phyloP scores from a whole-genome alignment of 1,284 basidiomycete genomes.

The Tremellales sp. region DNA sequence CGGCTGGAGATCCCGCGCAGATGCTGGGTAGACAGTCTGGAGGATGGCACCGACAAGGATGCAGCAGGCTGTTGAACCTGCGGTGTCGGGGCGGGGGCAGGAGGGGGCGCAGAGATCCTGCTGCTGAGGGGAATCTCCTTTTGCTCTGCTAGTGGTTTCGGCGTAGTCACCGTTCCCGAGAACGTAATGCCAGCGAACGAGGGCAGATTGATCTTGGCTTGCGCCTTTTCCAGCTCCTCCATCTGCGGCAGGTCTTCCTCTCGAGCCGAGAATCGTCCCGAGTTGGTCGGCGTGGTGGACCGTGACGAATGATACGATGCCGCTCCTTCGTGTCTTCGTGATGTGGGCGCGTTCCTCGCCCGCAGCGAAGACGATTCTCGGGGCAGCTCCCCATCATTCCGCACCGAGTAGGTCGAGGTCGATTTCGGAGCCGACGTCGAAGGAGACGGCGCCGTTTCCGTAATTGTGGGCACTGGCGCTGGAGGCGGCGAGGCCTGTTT shows the following conservation, averaged over 20 bases:
- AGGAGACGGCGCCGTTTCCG: slow-evolving; percentile 42
- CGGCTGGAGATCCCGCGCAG: slow-evolving; percentile 26
- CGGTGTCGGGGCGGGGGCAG: neutral
- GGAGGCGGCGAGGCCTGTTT: slow-evolving; percentile 9
- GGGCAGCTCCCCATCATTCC: slow-evolving; percentile 24
- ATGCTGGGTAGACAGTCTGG: no score
- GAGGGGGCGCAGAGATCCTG: neutral
- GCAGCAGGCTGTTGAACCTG: slow-evolving; percentile 1
- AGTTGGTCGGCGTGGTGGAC: slow-evolving; percentile 27
- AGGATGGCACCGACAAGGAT: slow-evolving; percentile 6
- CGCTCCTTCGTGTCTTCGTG: slow-evolving; percentile 39
- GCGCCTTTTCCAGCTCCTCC: slow-evolving; percentile 40
- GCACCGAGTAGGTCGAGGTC: slow-evolving; percentile 25
- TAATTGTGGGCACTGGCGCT: slow-evolving; percentile 31
- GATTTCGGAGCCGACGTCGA: slow-evolving; percentile 7
- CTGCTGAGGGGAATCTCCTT: no score
- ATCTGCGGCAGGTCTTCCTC: slow-evolving; percentile 46
- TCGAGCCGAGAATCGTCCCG: slow-evolving; percentile 43
- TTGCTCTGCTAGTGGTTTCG: no score
- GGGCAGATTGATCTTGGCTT: slow-evolving; percentile 35
- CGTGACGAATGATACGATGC: slow-evolving; percentile 33
- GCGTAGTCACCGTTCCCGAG: slow-evolving; percentile 15
- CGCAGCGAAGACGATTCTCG: slow-evolving; percentile 39
- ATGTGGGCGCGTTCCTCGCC: slow-evolving; percentile 32
- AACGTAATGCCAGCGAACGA: slow-evolving; percentile 41